These are phyloP conservation scores for Colletotrichum destructivum DNA, from an alignment of 2,329 filamentous ascomycete species.

Conservation along the genomic window DNA sequence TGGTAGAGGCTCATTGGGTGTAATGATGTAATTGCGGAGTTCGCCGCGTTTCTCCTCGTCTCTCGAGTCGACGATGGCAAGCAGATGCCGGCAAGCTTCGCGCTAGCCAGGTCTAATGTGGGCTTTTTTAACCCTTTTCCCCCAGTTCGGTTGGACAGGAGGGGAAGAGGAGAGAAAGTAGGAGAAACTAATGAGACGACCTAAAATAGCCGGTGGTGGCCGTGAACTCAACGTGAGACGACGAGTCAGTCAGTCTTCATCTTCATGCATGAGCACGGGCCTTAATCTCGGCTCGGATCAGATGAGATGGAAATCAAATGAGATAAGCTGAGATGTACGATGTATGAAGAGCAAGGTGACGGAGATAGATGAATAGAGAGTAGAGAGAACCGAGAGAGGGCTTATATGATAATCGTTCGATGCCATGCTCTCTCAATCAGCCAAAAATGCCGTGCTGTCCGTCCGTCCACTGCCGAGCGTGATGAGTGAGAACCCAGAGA, in stretches of 20 bases:
- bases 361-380: background rate
- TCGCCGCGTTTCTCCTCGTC: constrained; percentile 9
- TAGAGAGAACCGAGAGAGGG: too few relatives aligned
- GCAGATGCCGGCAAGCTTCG: constrained; percentile 22
- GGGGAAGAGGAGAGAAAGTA: too few relatives aligned
- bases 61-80: background rate
- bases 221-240: constrained; percentile 22
- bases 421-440: background rate
- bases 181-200: constrained; percentile 10
- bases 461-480: background rate
- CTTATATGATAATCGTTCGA: background rate
- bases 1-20: background rate
- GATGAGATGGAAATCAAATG: too few relatives aligned
- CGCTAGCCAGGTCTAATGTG: constrained; percentile 26
- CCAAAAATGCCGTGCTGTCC: too few relatives aligned
- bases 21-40: constrained; percentile 39
- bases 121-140: background rate
- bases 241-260: background rate
- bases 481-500: constrained; percentile 3
- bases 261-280: constrained; percentile 38
- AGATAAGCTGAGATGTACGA: background rate
- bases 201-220: constrained; percentile 25
- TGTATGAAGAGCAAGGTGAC: background rate
- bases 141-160: constrained; percentile 11
- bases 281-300: constrained; percentile 14